These are phyloP conservation scores for Meredithiella fracta DNA, from an alignment of 2,329 filamentous ascomycete genomes.

Conservation along the genomic window DNA sequence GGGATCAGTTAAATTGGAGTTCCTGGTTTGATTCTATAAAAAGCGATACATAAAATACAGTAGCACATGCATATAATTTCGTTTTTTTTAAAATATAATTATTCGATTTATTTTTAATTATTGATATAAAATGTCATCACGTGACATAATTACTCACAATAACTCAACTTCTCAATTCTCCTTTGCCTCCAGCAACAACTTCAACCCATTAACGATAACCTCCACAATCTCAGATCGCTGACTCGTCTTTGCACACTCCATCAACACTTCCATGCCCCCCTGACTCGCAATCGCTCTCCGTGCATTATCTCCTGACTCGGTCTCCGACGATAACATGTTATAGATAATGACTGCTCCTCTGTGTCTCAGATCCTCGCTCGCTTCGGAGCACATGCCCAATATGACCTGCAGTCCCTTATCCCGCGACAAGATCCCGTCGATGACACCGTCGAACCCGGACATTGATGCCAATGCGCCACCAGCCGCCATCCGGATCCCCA, in stretches of 20 bases:
- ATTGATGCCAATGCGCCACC: constrained; percentile 78
- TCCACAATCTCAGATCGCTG: constrained; percentile 54
- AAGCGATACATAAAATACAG: too few species aligned
- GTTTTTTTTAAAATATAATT: too few species aligned
- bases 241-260: constrained; percentile 51
- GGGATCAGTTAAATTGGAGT: background rate
- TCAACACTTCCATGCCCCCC: constrained; percentile 51
- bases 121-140: background rate
- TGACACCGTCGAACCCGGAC: constrained; percentile 59
- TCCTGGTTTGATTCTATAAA: too few species aligned
- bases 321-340: constrained; percentile 55
- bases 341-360: constrained; percentile 60
- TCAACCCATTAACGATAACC: constrained; percentile 55
- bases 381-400: constrained; percentile 63
- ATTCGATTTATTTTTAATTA: too few species aligned
- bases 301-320: constrained; percentile 45
- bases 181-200: constrained; percentile 39
- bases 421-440: constrained; percentile 51
- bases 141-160: too few species aligned
- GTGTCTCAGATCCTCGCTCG: constrained; percentile 49
- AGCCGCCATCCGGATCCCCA: constrained; percentile 62
- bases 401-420: constrained; percentile 60
- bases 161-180: constrained; percentile 8
- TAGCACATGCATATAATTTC: too few species aligned
- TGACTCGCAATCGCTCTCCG: constrained; percentile 42